phyloP scores from a whole-genome alignment of 177 flowering plant species.

The Telopea speciosissima region DNA sequence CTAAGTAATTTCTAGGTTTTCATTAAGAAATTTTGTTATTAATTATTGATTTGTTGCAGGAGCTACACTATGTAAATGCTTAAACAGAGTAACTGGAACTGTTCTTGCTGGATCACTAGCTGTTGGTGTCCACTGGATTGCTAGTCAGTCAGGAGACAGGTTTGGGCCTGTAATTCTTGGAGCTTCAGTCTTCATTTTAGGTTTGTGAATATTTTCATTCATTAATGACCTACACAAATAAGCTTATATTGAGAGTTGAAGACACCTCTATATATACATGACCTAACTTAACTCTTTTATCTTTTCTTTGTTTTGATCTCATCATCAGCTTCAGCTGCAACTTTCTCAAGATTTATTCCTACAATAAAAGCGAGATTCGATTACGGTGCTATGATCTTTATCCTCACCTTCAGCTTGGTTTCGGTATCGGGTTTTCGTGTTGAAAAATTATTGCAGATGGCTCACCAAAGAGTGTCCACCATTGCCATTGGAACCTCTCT shows the following conservation, averaged over 20 bases:
- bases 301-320: conserved; percentile 3
- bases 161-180: conserved; percentile 59
- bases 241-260: background rate
- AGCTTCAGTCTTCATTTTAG: conserved; percentile 52
- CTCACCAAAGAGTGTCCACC: conserved; percentile 50
- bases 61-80: conserved; percentile 57
- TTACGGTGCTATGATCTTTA: conserved; percentile 68
- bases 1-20: too few relatives aligned
- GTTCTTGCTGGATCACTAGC: conserved; percentile 59
- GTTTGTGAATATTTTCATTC: conserved; percentile 22
- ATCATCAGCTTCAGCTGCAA: conserved; percentile 66
- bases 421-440: conserved; percentile 62
- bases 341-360: conserved; percentile 75
- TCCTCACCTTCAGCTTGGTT: conserved; percentile 66
- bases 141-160: conserved; percentile 42
- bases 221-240: background rate
- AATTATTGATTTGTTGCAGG: conserved; percentile 43
- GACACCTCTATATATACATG: background rate
- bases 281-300: background rate
- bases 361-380: conserved; percentile 64
- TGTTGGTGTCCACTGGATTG: conserved; percentile 62
- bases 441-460: conserved; percentile 40
- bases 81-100: conserved; percentile 63
- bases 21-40: too few relatives aligned
- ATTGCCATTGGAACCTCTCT: conserved; percentile 49